Conservation (phyloP, 192 early-diverging fungal genomes). For the Coemansia sp. region DNA sequence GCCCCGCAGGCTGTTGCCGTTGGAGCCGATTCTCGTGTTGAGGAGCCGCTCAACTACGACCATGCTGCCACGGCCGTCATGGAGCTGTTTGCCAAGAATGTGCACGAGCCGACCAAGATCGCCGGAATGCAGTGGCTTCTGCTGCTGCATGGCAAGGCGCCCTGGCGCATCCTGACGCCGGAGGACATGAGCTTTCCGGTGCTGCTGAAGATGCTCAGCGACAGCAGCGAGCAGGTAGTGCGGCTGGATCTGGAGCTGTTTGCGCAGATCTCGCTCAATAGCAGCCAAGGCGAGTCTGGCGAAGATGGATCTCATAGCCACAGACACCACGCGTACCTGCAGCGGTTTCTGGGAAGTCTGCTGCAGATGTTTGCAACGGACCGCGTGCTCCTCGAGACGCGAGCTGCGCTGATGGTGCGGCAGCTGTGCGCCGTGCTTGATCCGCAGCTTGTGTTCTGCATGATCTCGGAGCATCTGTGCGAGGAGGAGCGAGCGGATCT, state of each 20-base stretch:
- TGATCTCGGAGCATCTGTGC: conserved; percentile 78
- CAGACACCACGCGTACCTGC: conserved; percentile 62
- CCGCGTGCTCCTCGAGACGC: conserved; percentile 79
- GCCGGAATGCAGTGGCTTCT: conserved; percentile 94
- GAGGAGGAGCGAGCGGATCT: conserved; percentile 25
- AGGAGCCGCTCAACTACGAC: conserved; percentile 83
- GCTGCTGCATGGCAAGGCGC: conserved; percentile 94
- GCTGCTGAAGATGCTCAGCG: conserved; percentile 88
- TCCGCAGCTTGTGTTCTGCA: conserved; percentile 87
- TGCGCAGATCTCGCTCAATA: conserved; percentile 80
- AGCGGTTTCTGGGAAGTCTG: conserved; percentile 86
- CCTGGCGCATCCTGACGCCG: conserved; percentile 78
- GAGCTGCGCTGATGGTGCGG: conserved; percentile 90
- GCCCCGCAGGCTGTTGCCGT: background rate
- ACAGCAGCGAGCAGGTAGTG: conserved; percentile 93
- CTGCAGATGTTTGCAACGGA: conserved; percentile 89
- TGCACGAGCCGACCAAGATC: conserved; percentile 90
- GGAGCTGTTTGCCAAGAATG: conserved; percentile 65
- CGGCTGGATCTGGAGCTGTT: conserved; percentile 89
- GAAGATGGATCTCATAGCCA: background rate
- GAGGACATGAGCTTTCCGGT: conserved; percentile 87
- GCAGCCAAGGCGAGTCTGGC: conserved; percentile 6
- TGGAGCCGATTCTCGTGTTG: conserved; percentile 8
- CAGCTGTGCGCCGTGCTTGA: conserved; percentile 89
- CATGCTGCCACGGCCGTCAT: conserved; percentile 78